Evolutionary conservation across 306 rosid genomes (phyloP).

Genomic region (Fragaria iinumae): DNA sequence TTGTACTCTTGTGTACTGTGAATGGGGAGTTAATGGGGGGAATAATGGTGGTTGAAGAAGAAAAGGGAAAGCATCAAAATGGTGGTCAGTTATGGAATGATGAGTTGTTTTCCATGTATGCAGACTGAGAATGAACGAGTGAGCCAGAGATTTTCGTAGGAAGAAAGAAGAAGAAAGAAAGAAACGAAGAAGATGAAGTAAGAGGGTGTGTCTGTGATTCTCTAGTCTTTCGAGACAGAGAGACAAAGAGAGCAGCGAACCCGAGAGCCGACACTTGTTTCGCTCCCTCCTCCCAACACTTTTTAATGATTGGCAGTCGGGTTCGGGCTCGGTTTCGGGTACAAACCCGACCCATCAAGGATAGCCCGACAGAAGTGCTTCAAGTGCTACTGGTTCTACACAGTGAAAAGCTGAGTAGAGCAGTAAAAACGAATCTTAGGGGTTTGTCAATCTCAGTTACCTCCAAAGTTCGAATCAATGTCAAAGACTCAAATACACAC

Average conservation of each 20-base stretch:
- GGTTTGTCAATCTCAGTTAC: too few relatives aligned
- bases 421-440: not conserved
- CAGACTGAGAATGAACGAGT: not conserved
- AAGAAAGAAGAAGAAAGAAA: not conserved
- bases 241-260: not conserved
- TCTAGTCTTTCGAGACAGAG: not conserved
- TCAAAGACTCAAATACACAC: too few relatives aligned
- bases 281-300: conserved; percentile 8
- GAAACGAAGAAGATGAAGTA: not conserved
- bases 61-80: not conserved
- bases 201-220: conserved; percentile 4
- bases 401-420: not conserved
- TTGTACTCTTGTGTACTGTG: not conserved
- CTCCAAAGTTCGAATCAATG: too few relatives aligned
- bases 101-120: not conserved
- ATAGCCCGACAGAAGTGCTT: not conserved
- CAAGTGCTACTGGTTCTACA: not conserved
- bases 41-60: not conserved
- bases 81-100: not conserved
- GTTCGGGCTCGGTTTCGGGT: not conserved
- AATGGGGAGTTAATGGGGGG: not conserved
- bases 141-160: not conserved
- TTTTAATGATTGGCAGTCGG: not conserved
- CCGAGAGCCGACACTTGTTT: conserved; percentile 59
- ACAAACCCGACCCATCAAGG: not conserved